Evolutionary conservation across 768 basidiomycete species (phyloP).

Genomic region (Cantharellus anzutake): DNA sequence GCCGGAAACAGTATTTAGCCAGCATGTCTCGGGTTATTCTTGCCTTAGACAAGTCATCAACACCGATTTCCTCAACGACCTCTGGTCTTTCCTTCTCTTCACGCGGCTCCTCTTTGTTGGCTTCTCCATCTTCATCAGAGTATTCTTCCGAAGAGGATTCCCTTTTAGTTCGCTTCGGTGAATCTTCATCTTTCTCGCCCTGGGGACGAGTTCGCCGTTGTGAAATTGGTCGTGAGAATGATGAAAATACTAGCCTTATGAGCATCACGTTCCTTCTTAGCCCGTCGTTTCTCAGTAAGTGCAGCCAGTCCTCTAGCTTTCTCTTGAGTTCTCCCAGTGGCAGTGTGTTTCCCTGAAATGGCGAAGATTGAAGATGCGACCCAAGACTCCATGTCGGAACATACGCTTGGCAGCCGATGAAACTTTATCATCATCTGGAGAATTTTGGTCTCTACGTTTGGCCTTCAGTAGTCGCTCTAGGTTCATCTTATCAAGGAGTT

Average conservation of each 20-base stretch:
- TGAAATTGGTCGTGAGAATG: constrained; percentile 17
- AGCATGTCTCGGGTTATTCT: constrained; percentile 50
- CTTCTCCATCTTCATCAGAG: constrained; percentile 10
- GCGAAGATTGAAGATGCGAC: constrained; percentile 6
- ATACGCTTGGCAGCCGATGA: constrained; percentile 61
- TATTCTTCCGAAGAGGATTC: constrained; percentile 19
- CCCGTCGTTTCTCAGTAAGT: constrained; percentile 69
- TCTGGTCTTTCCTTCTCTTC: constrained; percentile 41
- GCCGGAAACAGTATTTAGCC: constrained; percentile 48
- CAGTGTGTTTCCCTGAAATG: constrained; percentile 47
- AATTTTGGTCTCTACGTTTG: constrained; percentile 29
- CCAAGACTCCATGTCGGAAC: constrained; percentile 12
- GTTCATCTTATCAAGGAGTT: constrained; percentile 46
- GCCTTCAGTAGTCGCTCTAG: constrained; percentile 56
- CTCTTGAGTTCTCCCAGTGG: constrained; percentile 59
- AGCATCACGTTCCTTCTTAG: constrained; percentile 57
- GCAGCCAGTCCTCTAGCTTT: constrained; percentile 65
- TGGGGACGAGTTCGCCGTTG: constrained; percentile 46
- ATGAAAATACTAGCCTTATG: constrained; percentile 34
- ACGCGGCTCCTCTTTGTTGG: constrained; percentile 40
- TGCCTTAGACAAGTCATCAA: constrained; percentile 41
- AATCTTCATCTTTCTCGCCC: constrained; percentile 42
- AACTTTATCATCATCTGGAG: constrained; percentile 33
- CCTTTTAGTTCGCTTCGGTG: constrained; percentile 12
- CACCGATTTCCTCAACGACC: constrained; percentile 26